Evolutionary conservation across 352 stramenopile species (phyloP), one percentile per base, ranked within the genome.

Genomic region (Globisporangium abappressorium): DNA sequence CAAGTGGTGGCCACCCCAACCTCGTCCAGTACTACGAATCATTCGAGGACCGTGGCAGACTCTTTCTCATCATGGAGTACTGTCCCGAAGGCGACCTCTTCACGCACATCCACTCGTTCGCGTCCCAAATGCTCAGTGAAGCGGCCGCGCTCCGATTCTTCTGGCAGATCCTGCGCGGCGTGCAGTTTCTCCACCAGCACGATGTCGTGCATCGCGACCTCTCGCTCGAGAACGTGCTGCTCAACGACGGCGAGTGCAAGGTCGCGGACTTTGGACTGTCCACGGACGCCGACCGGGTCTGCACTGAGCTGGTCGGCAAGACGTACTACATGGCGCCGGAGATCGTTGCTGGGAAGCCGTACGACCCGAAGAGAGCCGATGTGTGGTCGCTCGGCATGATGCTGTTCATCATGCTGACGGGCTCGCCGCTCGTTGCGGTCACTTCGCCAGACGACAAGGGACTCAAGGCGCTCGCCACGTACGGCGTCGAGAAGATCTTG

Each of bases 401-500:
- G 33, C 74, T 93, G 38, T 93, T 90, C 69, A 77, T 92, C 46
- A 65, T 93, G 64, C 67, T 93, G 47, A 89, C 85, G 28, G 85
- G 85, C 1, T 87, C 80, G 3, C 82, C 81, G 12, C 64, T 90
- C 3, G 57, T 80, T 15, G 22, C 41, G 1, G 9, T 55, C 5
- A 22, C 49, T 43, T 43, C 36, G 4, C 36, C 36, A 5, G 38
- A 46, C 14, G 51, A 57, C 3, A 57, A 36, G 14, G 51, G 28
- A 12, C 4, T 57, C 3, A 34, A 30, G 12, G 18, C 24, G 24
- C 28, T 36, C 51, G 51, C 11, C 0, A 57, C 28, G 22, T n/a
- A 36, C 11, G 51, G 51, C 11, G 51, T 57, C 9, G 51, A 30
- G 24, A 36, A 36, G 12, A 57, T 57, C 22, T 57, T 36, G 24